phyloP scores from a whole-genome alignment of 2,329 filamentous ascomycete genomes.

The Claviceps paspali region DNA sequence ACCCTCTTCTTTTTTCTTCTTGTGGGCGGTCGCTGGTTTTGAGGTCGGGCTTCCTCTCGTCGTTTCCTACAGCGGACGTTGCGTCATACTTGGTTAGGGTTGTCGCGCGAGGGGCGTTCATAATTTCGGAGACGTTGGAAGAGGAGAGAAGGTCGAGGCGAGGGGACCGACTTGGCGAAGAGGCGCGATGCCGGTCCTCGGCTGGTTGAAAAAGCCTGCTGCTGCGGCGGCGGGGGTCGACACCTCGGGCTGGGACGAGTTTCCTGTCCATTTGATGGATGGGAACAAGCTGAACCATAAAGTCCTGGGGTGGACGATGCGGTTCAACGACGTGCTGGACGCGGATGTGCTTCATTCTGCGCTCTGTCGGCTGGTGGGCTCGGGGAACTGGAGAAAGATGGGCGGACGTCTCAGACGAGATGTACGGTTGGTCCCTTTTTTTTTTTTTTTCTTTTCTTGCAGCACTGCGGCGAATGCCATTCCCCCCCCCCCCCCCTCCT shows the following conservation, averaged over 20 bases:
- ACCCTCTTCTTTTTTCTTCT: too few relatives aligned
- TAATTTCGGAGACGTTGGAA: not conserved
- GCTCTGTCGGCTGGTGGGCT: conserved; percentile 21
- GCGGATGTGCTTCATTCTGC: conserved; percentile 18
- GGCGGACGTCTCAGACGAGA: conserved; percentile 26
- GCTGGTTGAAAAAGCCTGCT: conserved; percentile 1
- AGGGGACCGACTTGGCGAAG: too few relatives aligned
- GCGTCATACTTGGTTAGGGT: too few relatives aligned
- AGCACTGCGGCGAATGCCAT: too few relatives aligned
- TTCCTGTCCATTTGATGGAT: conserved; percentile 1
- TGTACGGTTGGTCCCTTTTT: conserved; percentile 10
- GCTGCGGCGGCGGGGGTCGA: not conserved
- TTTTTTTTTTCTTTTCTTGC: too few relatives aligned
- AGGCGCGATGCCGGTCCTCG: not conserved
- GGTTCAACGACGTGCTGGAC: conserved; percentile 18
- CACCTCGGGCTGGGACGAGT: conserved; percentile 1
- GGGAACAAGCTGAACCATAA: conserved; percentile 1
- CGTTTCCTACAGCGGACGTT: too few relatives aligned
- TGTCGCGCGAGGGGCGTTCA: too few relatives aligned
- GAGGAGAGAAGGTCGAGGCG: too few relatives aligned
- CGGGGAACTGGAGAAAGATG: conserved; percentile 27
- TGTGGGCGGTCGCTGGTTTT: too few relatives aligned
- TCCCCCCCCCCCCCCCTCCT: too few relatives aligned
- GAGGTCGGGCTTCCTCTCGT: too few relatives aligned
- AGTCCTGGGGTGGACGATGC: conserved; percentile 2